Conservation (phyloP, 106 monocot species). For the Dendrobium catenatum region DNA sequence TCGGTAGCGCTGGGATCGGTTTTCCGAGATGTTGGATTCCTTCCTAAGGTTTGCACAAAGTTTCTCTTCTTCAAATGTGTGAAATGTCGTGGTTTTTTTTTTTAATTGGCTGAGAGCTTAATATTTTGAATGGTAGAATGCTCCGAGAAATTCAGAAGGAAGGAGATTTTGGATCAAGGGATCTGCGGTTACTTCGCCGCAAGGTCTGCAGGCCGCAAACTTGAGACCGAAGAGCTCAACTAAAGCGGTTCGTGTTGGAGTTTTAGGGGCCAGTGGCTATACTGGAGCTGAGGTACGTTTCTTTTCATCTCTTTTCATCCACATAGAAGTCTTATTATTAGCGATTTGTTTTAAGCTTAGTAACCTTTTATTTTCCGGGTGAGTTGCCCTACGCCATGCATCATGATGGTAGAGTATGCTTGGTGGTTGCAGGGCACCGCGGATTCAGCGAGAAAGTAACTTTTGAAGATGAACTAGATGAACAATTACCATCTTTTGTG, state of each 20-base stretch:
- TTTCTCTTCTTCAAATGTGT: background rate
- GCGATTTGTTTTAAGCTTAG: background rate
- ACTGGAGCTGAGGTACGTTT: conserved; percentile 62
- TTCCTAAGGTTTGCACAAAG: conserved; percentile 2
- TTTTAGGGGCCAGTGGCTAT: conserved; percentile 70
- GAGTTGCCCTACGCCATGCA: background rate
- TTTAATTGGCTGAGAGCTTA: background rate
- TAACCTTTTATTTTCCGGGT: background rate
- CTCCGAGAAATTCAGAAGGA: background rate
- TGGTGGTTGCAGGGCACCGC: background rate
- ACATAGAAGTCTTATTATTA: background rate
- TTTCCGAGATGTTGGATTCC: conserved; percentile 7
- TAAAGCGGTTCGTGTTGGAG: conserved; percentile 34
- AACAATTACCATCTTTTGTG: background rate
- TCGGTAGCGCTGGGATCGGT: conserved; percentile 10
- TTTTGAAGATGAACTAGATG: background rate
- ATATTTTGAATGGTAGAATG: conserved; percentile 4
- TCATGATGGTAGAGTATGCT: background rate
- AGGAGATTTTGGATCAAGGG: conserved; percentile 13
- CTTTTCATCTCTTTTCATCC: background rate
- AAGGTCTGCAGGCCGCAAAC: conserved; percentile 9
- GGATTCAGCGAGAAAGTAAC: background rate
- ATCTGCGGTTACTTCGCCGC: conserved; percentile 28
- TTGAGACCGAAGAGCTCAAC: conserved; percentile 13
- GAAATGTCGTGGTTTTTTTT: background rate